These are phyloP conservation scores for Mesotaenium endlicherianum DNA, from an alignment of 139 green algal genomes.

Conservation along the genomic window DNA sequence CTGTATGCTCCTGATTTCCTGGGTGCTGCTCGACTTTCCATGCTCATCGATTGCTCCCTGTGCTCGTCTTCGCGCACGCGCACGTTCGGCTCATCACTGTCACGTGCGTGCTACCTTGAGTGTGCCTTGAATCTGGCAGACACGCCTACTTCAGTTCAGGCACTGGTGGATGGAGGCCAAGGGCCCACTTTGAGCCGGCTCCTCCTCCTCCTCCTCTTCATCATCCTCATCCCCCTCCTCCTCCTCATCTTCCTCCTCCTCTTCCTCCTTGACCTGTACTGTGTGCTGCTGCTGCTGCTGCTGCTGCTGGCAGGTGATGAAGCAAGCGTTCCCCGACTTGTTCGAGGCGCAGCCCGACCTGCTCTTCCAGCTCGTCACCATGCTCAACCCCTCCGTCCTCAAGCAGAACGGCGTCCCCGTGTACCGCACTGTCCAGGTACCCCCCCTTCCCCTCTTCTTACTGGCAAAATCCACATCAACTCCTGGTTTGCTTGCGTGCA, in stretches of 20 bases:
- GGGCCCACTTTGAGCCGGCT: not conserved
- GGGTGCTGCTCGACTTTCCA: too few species aligned
- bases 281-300: not conserved
- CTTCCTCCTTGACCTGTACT: not conserved
- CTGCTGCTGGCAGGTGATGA: slow-evolving; percentile 32
- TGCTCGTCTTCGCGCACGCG: too few species aligned
- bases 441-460: not conserved
- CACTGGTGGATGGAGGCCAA: too few species aligned
- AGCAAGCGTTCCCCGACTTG: slow-evolving; percentile 67
- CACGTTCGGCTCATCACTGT: too few species aligned
- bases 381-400: slow-evolving; percentile 73
- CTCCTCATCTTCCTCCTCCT: not conserved
- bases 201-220: not conserved
- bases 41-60: too few species aligned
- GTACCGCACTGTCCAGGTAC: slow-evolving; percentile 38
- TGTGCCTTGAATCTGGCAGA: too few species aligned
- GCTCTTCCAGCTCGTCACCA: slow-evolving; percentile 80
- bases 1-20: too few species aligned
- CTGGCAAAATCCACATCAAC: too few species aligned
- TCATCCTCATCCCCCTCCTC: not conserved
- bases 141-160: too few species aligned
- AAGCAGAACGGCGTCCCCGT: slow-evolving; percentile 73
- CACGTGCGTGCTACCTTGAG: too few species aligned
- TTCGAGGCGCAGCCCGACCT: slow-evolving; percentile 71
- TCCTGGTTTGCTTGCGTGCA: too few species aligned